These are phyloP conservation scores for Aureobasidium melanogenum DNA, from an alignment of 2,329 filamentous ascomycete genomes.

Conservation along the genomic window DNA sequence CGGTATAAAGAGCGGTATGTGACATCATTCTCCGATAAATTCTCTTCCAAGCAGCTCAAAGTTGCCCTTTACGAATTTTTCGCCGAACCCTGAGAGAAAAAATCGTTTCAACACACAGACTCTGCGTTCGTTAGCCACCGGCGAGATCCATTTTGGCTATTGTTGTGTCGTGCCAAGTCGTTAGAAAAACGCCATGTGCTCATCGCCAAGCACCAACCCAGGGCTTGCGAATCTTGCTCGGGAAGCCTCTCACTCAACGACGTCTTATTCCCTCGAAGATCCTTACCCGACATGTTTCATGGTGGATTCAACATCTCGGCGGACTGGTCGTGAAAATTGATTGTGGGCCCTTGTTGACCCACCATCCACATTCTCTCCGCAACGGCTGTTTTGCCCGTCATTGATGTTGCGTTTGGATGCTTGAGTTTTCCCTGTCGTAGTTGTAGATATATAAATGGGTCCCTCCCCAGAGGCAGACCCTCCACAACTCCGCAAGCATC, in stretches of 20 bases:
- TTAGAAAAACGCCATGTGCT: slow-evolving; percentile 2
- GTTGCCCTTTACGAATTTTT: neutral
- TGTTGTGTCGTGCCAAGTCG: slow-evolving; percentile 5
- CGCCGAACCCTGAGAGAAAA: neutral
- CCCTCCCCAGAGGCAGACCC: neutral
- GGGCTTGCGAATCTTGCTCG: neutral
- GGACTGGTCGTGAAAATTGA: slow-evolving; percentile 1
- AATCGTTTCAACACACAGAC: neutral
- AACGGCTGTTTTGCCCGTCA: slow-evolving; percentile 10
- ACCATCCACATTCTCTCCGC: slow-evolving; percentile 9
- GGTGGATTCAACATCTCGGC: slow-evolving; percentile 9
- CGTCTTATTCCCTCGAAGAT: slow-evolving; percentile 7
- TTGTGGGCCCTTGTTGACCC: neutral
- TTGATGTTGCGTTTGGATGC: neutral
- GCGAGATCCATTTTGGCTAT: neutral
- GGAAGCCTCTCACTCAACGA: slow-evolving; percentile 1
- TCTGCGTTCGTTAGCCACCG: neutral
- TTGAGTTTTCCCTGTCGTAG: neutral
- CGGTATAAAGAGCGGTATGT: slow-evolving; percentile 1
- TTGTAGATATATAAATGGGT: slow-evolving; percentile 7
- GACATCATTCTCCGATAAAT: slow-evolving; percentile 8
- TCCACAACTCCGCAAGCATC: slow-evolving; percentile 6
- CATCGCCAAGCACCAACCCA: slow-evolving; percentile 2
- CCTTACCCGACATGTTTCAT: neutral
- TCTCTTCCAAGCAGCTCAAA: neutral